Evolutionary conservation across 768 basidiomycete genomes (phyloP).

Genomic region (Phlebiopsis gigantea): DNA sequence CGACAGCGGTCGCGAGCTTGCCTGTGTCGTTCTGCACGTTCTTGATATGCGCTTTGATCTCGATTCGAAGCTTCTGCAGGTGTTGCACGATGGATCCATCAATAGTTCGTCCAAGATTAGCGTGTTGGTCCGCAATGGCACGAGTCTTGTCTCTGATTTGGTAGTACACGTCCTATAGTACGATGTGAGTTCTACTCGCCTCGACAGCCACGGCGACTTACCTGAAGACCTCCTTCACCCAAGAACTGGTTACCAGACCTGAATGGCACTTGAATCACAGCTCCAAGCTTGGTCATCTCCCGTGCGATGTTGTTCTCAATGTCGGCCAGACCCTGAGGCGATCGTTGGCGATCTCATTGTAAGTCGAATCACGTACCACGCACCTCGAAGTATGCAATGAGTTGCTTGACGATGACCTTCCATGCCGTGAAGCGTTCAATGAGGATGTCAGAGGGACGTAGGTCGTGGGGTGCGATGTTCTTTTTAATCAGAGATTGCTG

Average conservation of each 20-base stretch:
- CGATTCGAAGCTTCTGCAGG: slow-evolving; percentile 87
- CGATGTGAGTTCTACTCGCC: not conserved
- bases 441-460: slow-evolving; percentile 91
- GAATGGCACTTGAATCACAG: slow-evolving; percentile 97
- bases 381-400: slow-evolving; percentile 86
- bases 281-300: slow-evolving; percentile 89
- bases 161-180: slow-evolving; percentile 80
- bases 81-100: slow-evolving; percentile 98
- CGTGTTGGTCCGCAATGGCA: slow-evolving; percentile 90
- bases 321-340: slow-evolving; percentile 56
- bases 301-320: slow-evolving; percentile 93
- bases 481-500: slow-evolving; percentile 91
- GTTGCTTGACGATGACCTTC: slow-evolving; percentile 96
- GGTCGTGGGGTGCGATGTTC: slow-evolving; percentile 85
- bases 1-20: slow-evolving; percentile 84
- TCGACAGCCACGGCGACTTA: slow-evolving; percentile 21
- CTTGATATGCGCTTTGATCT: slow-evolving; percentile 98
- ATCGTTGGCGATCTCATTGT: not conserved
- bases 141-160: slow-evolving; percentile 91
- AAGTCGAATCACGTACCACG: slow-evolving; percentile 1
- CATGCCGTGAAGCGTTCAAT: slow-evolving; percentile 92
- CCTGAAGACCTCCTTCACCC: slow-evolving; percentile 94
- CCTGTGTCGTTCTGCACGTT: slow-evolving; percentile 96
- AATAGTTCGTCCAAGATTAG: slow-evolving; percentile 92
- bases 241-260: slow-evolving; percentile 94